These are phyloP conservation scores for Hypoxylon sp. DNA, from an alignment of 2,329 filamentous ascomycete species.

Conservation along the genomic window DNA sequence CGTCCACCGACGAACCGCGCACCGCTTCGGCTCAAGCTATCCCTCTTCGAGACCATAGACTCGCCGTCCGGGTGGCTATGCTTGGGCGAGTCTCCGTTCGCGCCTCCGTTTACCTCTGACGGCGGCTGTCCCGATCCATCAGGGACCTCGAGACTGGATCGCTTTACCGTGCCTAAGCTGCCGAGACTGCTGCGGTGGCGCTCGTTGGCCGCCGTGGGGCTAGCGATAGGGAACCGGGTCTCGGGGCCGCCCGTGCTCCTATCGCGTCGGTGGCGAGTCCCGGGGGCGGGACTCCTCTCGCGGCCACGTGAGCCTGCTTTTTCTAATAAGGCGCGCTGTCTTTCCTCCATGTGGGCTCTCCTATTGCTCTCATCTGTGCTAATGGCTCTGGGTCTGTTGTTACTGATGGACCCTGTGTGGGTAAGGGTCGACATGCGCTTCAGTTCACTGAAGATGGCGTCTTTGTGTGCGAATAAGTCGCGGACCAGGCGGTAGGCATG, in stretches of 20 bases:
- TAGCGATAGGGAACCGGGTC: conserved; percentile 88
- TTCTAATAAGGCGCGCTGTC: conserved; percentile 84
- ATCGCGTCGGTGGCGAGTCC: conserved; percentile 80
- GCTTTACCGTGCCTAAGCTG: conserved; percentile 62
- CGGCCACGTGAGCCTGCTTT: conserved; percentile 75
- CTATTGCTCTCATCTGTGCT: conserved; percentile 97
- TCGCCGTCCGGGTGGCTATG: conserved; percentile 48
- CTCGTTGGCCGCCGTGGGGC: conserved; percentile 69
- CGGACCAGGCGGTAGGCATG: conserved; percentile 91
- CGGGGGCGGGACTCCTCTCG: conserved; percentile 79
- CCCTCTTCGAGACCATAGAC: conserved; percentile 55
- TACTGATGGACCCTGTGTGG: conserved; percentile 72
- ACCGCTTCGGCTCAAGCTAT: conserved; percentile 71
- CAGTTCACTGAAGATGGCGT: conserved; percentile 93
- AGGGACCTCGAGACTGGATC: conserved; percentile 87
- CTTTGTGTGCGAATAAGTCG: conserved; percentile 94
- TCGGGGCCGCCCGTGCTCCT: conserved; percentile 80
- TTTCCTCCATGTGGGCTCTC: conserved; percentile 93
- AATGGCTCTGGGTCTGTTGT: conserved; percentile 83
- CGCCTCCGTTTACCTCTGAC: conserved; percentile 56
- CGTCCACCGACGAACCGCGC: conserved; percentile 68
- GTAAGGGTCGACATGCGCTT: conserved; percentile 87
- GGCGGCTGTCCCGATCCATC: conserved; percentile 66
- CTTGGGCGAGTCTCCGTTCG: conserved; percentile 61
- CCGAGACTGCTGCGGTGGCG: conserved; percentile 67